Base-by-base conservation (phyloP, 179 eudicot species). In the Gypsophila paniculata region DNA sequence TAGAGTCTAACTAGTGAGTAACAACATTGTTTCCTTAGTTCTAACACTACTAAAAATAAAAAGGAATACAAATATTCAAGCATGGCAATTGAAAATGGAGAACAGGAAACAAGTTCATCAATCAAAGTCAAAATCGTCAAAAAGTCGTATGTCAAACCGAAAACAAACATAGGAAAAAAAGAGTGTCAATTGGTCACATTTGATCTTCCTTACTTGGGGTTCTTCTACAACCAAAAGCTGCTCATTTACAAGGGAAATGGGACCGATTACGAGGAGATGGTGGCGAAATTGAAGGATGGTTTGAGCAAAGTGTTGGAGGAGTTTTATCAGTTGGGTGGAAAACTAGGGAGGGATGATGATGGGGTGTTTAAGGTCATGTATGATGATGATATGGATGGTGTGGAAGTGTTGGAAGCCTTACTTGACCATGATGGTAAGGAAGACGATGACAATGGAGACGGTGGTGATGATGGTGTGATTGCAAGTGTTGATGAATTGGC, bases 171-270 rank as follows among this genome's bases (percentile, higher is more conserved):
- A 21, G 95, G 90, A 2, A 85, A 76, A 75, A 75, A 61, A 66
- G 97, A 91, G 55, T 91, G 92, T 67, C 95, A 87, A 49, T 34
- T 91, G 69, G 83, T 86, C 59, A 91, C 97, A 61, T 91, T 91
- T 80, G 97, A 91, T 76, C 88, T 91, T 18, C 95, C 97, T 32
- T 91, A 91, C 64, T 34, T 91, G 55, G 92, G 89, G 65, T 91
- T 91, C 54, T 91, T 78, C 76, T 91, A 91, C 76, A 91, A 89
- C 82, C 97, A 91, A 61, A 91, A 91, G 76, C 65, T 91, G 68
- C 36, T 91, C 15, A 57, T 91, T 61, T 91, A 91, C 83, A 86
- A 86, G 64, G 84, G 82, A 46, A 75, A 11, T 66, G 75, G 70
- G 78, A 58, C 42, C 44, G 79, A 84, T 1, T 87, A 82, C 74